Evolutionary conservation across 23 red algal species (phyloP), one percentile per base, ranked within the genome.

Genomic region (Gracilaria domingensis): DNA sequence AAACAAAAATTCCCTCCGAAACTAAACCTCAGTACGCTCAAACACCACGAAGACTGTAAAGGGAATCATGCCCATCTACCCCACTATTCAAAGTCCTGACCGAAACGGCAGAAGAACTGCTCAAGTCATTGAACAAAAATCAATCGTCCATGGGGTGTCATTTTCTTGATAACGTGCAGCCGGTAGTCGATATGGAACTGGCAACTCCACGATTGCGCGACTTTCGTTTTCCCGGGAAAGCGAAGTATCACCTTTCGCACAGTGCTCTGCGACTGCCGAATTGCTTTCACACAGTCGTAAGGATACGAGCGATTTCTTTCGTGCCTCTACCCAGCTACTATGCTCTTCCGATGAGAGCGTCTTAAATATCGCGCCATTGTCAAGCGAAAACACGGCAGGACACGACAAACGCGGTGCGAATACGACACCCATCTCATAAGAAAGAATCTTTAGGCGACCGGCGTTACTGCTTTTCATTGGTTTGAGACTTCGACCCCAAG

Each of bases 351-450:
- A 54, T 26, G 87, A 77, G 9, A 60, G 33, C 38, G 30, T 47
- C 45, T 30, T 64, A n/a, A 65, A 90, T 34, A 57, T 79, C 1
- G 74, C 51, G 21, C 28, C 17, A 30, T 70, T 4, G 18, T 90
- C 87, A 23, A 81, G 55, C 24, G 21, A 33, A 90, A 79, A 78
- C 12, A 47, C 53, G 20, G 92, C 44, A 39, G 92, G 92, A 28
- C 82, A 87, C 20, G 50, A 87, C 37, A 80, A 34, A 13, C 56
- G 40, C 49, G 94, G 88, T 13, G 76, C 75, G 32, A 92, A 96
- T 30, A 96, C 38, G 24, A 96, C 88, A 47, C 94, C 94, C 32
- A 92, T 49, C 71, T 96, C 94, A 54, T 56, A 96, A 50, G 87
- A 80, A 35, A 85, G 61, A 26, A 93, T 71, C 33, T 90, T 84